A percentile compares a stretch with the other conserved stretches of the same genome.
Evolutionary conservation across 2,329 filamentous ascomycete genomes (phyloP).

Genomic region (Trichoderma hamatum): DNA sequence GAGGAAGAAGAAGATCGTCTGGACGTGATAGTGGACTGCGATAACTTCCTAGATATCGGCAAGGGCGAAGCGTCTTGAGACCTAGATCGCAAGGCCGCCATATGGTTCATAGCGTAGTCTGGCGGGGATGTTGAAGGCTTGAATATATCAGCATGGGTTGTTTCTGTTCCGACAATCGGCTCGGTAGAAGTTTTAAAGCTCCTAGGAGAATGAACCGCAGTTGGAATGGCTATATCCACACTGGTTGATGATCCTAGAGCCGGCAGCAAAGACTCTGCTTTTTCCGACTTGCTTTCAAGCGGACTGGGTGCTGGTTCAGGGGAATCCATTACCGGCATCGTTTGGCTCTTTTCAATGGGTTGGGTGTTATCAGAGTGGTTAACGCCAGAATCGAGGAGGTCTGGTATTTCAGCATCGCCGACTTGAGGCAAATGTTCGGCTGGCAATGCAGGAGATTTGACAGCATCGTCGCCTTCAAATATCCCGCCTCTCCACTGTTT

Average conservation of each 20-base stretch:
- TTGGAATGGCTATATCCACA: slow-evolving; percentile 50
- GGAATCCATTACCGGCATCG: slow-evolving; percentile 49
- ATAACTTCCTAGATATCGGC: slow-evolving; percentile 45
- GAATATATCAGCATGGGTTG: slow-evolving; percentile 66
- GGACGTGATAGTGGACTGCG: slow-evolving; percentile 32
- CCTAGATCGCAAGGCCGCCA: slow-evolving; percentile 68
- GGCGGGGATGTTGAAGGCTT: slow-evolving; percentile 59
- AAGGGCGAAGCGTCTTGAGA: slow-evolving; percentile 59
- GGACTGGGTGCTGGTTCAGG: slow-evolving; percentile 45
- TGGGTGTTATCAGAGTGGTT: slow-evolving; percentile 47
- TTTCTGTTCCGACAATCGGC: slow-evolving; percentile 69
- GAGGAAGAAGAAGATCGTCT: slow-evolving; percentile 52
- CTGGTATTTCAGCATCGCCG: slow-evolving; percentile 54
- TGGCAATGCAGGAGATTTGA: neutral
- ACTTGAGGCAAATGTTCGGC: slow-evolving; percentile 30
- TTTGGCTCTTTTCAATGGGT: slow-evolving; percentile 60
- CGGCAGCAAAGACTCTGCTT: slow-evolving; percentile 38
- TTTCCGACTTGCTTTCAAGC: slow-evolving; percentile 54
- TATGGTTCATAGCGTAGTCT: slow-evolving; percentile 64
- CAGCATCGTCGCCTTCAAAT: slow-evolving; percentile 54
- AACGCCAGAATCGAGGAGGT: slow-evolving; percentile 49
- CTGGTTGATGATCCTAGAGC: slow-evolving; percentile 52
- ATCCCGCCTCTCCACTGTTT: slow-evolving; percentile 86
- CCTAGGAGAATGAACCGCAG: slow-evolving; percentile 40
- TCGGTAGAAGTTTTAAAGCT: slow-evolving; percentile 55